Evolutionary conservation across 345 rosid genomes (phyloP).

Genomic region (Isatis tinctoria): DNA sequence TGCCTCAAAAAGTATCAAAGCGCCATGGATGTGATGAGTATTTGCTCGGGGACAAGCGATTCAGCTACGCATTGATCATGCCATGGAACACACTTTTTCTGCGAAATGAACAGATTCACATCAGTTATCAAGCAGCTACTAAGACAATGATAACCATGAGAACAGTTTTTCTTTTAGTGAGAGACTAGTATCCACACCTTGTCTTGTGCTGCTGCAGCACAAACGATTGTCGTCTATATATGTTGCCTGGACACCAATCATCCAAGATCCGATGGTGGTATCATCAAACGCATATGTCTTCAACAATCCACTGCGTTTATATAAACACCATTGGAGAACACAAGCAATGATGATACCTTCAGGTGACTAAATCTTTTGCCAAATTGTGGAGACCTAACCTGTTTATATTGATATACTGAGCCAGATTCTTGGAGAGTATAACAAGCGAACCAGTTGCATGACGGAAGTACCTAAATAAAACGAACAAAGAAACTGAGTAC

Average conservation of each 20-base stretch:
- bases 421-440: conserved; percentile 81
- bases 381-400: conserved; percentile 43
- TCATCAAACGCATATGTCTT: conserved; percentile 87
- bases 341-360: neutral
- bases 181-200: conserved; percentile 48
- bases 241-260: conserved; percentile 89
- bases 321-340: neutral
- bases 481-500: conserved; percentile 6
- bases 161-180: neutral
- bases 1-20: conserved; percentile 2
- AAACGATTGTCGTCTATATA: conserved; percentile 85
- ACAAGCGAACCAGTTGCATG: conserved; percentile 77
- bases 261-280: conserved; percentile 87
- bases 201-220: conserved; percentile 81
- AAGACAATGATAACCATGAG: conserved; percentile 11
- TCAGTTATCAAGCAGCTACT: neutral
- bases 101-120: neutral
- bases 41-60: neutral
- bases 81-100: conserved; percentile 32
- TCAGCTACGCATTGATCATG: conserved; percentile 11
- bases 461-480: conserved; percentile 70
- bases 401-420: conserved; percentile 77
- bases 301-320: conserved; percentile 70
- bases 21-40: conserved; percentile 7
- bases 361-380: neutral